Percentiles rank a stretch among this genome's conserved stretches.
phyloP scores from a whole-genome alignment of 108 stramenopile species.

The Chaetoceros muelleri region DNA sequence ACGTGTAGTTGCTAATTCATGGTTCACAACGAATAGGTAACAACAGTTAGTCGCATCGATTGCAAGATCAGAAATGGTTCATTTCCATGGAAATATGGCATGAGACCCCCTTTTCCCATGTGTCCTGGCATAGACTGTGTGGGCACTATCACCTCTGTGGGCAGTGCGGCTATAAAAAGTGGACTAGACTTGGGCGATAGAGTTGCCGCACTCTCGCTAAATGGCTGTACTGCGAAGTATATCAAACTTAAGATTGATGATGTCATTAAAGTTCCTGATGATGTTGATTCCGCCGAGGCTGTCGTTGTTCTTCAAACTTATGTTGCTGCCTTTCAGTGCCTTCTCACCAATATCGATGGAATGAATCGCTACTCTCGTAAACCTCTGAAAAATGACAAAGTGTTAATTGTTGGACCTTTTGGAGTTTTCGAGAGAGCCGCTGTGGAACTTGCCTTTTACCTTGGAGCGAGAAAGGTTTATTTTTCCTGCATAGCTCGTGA shows the following conservation, averaged over 20 bases:
- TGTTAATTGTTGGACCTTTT: conserved; percentile 26
- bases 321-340: conserved; percentile 30
- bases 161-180: neutral
- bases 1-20: too few species aligned
- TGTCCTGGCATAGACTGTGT: neutral
- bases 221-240: neutral
- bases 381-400: conserved; percentile 21
- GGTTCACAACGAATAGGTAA: neutral
- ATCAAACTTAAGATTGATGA: neutral
- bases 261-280: conserved; percentile 1
- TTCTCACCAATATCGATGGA: conserved; percentile 21
- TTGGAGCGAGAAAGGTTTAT: conserved; percentile 24
- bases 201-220: neutral
- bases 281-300: conserved; percentile 29
- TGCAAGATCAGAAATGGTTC: neutral
- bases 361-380: conserved; percentile 14
- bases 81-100: neutral
- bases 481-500: conserved; percentile 15
- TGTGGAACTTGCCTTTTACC: conserved; percentile 27
- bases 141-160: neutral
- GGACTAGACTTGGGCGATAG: neutral
- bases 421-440: conserved; percentile 29
- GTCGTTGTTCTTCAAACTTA: conserved; percentile 31
- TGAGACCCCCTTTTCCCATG: neutral
- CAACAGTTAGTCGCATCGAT: neutral